Evolutionary conservation across 2,329 filamentous ascomycete genomes (phyloP).

Genomic region (Alternaria atra): DNA sequence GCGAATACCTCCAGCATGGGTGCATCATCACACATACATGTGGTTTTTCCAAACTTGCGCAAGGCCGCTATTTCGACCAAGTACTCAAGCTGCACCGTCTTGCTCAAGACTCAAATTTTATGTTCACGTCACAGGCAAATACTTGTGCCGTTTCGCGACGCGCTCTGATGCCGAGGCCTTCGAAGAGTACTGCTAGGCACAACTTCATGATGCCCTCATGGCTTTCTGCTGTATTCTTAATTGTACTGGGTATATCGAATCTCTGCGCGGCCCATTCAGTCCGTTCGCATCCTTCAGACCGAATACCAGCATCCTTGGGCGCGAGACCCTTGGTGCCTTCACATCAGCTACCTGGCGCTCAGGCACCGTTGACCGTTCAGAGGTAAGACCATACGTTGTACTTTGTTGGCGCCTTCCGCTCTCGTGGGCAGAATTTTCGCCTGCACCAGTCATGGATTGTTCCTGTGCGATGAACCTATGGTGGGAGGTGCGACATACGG

Average conservation of each 20-base stretch:
- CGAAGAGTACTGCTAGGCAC: background rate
- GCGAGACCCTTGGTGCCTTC: slow-evolving; percentile 1
- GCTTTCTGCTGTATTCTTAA: background rate
- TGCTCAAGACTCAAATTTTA: background rate
- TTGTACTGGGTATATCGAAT: background rate
- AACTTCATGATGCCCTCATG: slow-evolving; percentile 1
- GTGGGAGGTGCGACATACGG: background rate
- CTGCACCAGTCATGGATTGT: background rate
- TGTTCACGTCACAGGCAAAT: background rate
- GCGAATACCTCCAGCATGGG: background rate
- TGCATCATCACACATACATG: background rate
- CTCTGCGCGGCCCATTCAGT: background rate
- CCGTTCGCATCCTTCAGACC: background rate
- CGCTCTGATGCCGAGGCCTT: background rate
- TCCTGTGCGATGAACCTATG: background rate
- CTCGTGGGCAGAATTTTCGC: background rate
- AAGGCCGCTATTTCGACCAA: background rate
- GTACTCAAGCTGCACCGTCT: background rate
- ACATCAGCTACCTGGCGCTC: slow-evolving; percentile 18
- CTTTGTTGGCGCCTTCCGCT: background rate
- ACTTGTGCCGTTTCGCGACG: background rate
- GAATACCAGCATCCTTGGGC: background rate
- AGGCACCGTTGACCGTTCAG: slow-evolving; percentile 15
- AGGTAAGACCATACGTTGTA: slow-evolving; percentile 20
- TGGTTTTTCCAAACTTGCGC: background rate